Evolutionary conservation across 179 eudicot genomes (phyloP), one percentile per base, ranked within the genome.

Genomic region (Sideroxylon spinosum): DNA sequence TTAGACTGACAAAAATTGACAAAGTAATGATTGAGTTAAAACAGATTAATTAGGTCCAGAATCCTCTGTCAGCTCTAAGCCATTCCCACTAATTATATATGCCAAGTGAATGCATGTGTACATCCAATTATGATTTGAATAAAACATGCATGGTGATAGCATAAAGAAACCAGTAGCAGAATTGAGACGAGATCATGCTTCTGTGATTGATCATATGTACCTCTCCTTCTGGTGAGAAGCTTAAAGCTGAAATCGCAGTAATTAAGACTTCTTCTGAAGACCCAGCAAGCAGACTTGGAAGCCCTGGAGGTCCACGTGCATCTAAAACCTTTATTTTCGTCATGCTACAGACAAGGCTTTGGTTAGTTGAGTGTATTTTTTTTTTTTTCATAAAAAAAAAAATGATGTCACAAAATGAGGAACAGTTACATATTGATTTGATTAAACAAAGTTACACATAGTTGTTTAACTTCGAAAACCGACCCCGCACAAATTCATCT

Each of bases 201-300:
- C 37, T 46, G 6, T 19, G 13, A 77, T 17, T 55, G 57, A 71
- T 26, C n/a, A 70, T 77, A 78, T 32, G 68, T 87, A 95, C 99
- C 98, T 95, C 99, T 85, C 95, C 97, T 84, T 91, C 99, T 61
- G 95, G 98, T 79, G 99, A 90, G 88, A 95, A 95, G 80, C 91
- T 90, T 83, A 95, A 75, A 59, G 95, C 90, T 70, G 99, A 93
- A 78, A 95, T 89, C 71, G 94, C 92, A 75, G 91, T 83, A 62
- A 82, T 85, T 49, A 84, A 75, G 20, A 84, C 76, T 63, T 59
- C 79, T 85, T 86, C 95, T 76, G 90, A 85, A 82, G 85, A 83
- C 83, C 91, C 93, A 65, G 89, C 90, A 83, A 95, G 91, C 63
- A 90, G 84, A 84, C 83, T 86, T 49, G 98, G 98, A 81, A 95